These are phyloP conservation scores for Mucuna pruriens DNA, from an alignment of 306 rosid species.

Conservation along the genomic window DNA sequence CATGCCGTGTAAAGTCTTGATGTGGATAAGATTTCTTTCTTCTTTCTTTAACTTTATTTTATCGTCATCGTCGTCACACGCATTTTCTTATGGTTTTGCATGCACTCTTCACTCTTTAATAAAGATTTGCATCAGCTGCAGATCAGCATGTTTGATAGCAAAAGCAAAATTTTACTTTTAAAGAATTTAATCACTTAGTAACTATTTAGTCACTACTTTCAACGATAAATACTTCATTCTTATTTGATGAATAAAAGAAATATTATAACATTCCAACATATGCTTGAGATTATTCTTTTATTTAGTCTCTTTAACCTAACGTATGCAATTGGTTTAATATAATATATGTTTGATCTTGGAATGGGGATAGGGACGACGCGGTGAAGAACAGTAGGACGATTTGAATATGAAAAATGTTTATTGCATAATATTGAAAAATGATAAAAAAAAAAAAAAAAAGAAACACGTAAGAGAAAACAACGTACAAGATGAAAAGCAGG, in stretches of 20 bases:
- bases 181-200: too few relatives aligned
- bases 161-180: too few relatives aligned
- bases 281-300: conserved; percentile 28
- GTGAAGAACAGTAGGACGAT: conserved; percentile 29
- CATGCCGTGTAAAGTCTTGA: conserved; percentile 68
- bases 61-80: conserved; percentile 40
- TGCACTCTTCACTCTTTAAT: conserved; percentile 47
- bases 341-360: conserved; percentile 13
- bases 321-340: conserved; percentile 18
- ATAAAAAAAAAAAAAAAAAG: neutral
- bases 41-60: conserved; percentile 36
- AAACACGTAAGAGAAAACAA: conserved; percentile 4
- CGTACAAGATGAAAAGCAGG: conserved; percentile 25
- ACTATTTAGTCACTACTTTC: too few relatives aligned
- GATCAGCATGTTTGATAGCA: conserved; percentile 37
- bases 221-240: too few relatives aligned
- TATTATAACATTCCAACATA: too few relatives aligned
- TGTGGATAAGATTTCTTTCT: conserved; percentile 61
- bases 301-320: conserved; percentile 27
- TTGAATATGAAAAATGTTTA: neutral
- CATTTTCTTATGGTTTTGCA: conserved; percentile 29
- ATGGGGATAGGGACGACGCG: conserved; percentile 22
- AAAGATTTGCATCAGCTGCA: conserved; percentile 58
- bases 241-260: too few relatives aligned
- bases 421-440: neutral